phyloP scores from a whole-genome alignment of 1,284 basidiomycete species.

The Rhodotorula sp. region DNA sequence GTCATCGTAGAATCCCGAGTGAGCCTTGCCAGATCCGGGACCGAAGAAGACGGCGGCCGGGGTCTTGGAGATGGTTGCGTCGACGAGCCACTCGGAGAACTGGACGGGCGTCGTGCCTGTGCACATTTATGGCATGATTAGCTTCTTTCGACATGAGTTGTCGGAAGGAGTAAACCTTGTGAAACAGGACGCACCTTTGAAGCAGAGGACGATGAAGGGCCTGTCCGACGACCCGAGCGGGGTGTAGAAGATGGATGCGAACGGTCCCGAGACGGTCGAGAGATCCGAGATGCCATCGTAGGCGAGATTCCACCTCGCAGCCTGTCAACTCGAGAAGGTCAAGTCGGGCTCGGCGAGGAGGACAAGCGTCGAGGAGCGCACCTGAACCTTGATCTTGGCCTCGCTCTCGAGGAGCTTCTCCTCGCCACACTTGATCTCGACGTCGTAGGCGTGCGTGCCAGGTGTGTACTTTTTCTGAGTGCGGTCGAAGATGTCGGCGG shows the following conservation, averaged over 20 bases:
- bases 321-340: neutral
- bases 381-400: slow-evolving; percentile 16
- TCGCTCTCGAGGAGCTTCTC: slow-evolving; percentile 8
- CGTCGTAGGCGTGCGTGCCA: neutral
- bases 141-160: too few species aligned
- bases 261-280: slow-evolving; percentile 15
- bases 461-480: neutral
- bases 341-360: neutral
- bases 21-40: slow-evolving; percentile 8
- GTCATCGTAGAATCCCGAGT: slow-evolving; percentile 32
- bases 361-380: neutral
- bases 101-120: slow-evolving; percentile 48
- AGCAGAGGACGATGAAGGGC: slow-evolving; percentile 34
- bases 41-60: slow-evolving; percentile 27
- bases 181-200: slow-evolving; percentile 22
- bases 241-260: slow-evolving; percentile 30
- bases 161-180: neutral
- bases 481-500: slow-evolving; percentile 2
- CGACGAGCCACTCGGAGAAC: slow-evolving; percentile 43
- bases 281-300: slow-evolving; percentile 29
- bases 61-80: slow-evolving; percentile 27
- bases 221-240: neutral
- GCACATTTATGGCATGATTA: neutral
- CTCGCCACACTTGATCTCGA: slow-evolving; percentile 8
- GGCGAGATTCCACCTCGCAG: slow-evolving; percentile 17